phyloP scores from a whole-genome alignment of 495 filamentous ascomycete species.

The Aspergillus asperescens region DNA sequence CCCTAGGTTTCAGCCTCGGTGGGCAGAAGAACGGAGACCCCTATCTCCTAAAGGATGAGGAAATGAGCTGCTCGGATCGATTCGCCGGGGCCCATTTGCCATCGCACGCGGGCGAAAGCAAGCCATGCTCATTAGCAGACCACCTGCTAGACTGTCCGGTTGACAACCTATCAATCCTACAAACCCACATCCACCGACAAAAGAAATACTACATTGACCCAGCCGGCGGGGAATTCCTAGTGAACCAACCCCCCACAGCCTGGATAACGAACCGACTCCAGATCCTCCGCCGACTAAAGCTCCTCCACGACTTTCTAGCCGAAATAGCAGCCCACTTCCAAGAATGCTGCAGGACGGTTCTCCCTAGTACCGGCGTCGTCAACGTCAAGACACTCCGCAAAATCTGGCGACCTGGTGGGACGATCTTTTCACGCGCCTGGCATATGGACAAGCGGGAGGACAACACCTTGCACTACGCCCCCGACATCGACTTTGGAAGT shows the following conservation, averaged over 20 bases:
- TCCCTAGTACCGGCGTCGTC: neutral
- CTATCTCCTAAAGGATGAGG: slow-evolving; percentile 9
- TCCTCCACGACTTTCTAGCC: slow-evolving; percentile 4
- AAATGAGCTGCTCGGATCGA: slow-evolving; percentile 10
- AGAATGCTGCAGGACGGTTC: neutral
- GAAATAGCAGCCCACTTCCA: slow-evolving; percentile 4
- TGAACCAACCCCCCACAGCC: neutral
- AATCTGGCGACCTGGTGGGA: neutral
- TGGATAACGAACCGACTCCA: slow-evolving; percentile 5
- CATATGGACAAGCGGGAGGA: slow-evolving; percentile 3
- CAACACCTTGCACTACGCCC: neutral
- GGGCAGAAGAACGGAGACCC: neutral
- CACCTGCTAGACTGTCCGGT: slow-evolving; percentile 4
- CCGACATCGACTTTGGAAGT: slow-evolving; percentile 7
- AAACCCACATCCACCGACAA: neutral
- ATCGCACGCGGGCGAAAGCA: neutral
- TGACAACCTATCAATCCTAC: slow-evolving; percentile 6
- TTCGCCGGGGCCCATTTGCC: slow-evolving; percentile 1
- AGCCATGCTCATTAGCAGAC: slow-evolving; percentile 6
- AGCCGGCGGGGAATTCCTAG: neutral
- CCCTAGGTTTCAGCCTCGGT: neutral
- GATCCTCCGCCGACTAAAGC: neutral
- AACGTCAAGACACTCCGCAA: slow-evolving; percentile 4
- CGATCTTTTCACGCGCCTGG: slow-evolving; percentile 2
- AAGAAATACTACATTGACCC: slow-evolving; percentile 4